Evolutionary conservation across 768 basidiomycete genomes (phyloP), one percentile per base, ranked within the genome.

Genomic region (Sistotremastrum suecicum): DNA sequence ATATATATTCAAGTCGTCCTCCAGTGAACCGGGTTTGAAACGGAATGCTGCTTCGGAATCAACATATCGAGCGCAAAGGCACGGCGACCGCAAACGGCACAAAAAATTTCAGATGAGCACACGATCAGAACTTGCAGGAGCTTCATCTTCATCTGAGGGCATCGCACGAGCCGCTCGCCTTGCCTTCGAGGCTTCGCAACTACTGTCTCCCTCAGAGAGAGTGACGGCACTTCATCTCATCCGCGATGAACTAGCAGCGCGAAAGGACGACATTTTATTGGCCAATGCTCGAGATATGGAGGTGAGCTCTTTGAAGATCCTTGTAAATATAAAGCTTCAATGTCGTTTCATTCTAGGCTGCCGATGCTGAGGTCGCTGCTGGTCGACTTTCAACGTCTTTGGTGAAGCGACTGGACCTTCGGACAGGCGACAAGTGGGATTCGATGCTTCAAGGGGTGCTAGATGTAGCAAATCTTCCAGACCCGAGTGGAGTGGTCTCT

Each of bases 371-470:
- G 48, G 89, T 91, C 3, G 76, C 78, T 36, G 75, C 82, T 0
- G 92, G 91, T 0, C 77, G 76, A 9, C 87, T 99, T 71, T 83
- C 90, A 0, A 67, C 69, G 2, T 76, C 92, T 5, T 64, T 98
- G 44, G 64, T 92, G n/a, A 86, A 83, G 41, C 78, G 95, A 12
- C 69, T 99, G 29, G 89, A 95, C 58, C 72, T 88, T 46, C 65
- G 64, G 56, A 75, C 68, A 47, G 74, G 75, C 34, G 88, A 87
- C 56, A 99, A 98, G 63, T 98, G 89, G 85, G 81, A 86, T 30
- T 76, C 85, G 0, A 94, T 98, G 88, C 69, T 97, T 4, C 78
- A 87, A 51, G 95, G 95, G 10, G 72, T 98, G 36, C 57, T 72
- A 7, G 91, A 95, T 55, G 94, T 99, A 20, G 87, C 87, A 32